Conservation (phyloP, 208 protist species). For the Trypanosoma caninum region DNA sequence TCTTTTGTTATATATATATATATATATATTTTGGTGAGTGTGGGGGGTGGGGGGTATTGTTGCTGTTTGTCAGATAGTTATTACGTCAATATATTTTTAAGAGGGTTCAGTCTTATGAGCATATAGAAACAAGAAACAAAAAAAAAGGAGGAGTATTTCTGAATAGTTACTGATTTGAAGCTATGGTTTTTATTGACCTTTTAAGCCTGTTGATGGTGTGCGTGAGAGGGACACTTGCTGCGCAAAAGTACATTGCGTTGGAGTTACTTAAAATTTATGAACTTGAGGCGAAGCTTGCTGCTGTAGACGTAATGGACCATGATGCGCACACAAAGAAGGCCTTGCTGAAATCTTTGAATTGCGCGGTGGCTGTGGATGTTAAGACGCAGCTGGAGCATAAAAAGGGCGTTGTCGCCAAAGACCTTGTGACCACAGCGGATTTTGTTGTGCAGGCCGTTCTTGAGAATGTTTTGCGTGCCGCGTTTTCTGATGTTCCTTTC, state of each 20-base stretch:
- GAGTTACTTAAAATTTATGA: conserved; percentile 24
- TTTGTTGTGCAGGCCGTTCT: conserved; percentile 52
- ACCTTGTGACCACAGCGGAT: conserved; percentile 67
- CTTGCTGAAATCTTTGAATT: conserved; percentile 23
- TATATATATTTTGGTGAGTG: too few relatives aligned
- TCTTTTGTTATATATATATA: too few relatives aligned
- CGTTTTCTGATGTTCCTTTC: conserved; percentile 42
- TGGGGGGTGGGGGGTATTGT: too few relatives aligned
- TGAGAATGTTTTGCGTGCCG: conserved; percentile 20
- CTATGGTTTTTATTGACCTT: conserved; percentile 38
- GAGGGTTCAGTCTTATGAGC: too few relatives aligned
- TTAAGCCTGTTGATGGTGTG: conserved; percentile 39
- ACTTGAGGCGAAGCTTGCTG: not conserved
- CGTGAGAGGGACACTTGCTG: conserved; percentile 30
- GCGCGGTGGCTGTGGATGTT: conserved; percentile 34
- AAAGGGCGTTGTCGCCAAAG: conserved; percentile 30
- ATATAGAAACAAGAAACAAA: not conserved
- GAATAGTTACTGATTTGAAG: not conserved
- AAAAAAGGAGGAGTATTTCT: not conserved
- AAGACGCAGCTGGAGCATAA: conserved; percentile 42
- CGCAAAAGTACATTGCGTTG: conserved; percentile 50
- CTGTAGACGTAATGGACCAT: conserved; percentile 32
- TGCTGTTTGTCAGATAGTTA: too few relatives aligned
- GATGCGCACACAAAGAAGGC: not conserved
- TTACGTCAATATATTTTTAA: too few relatives aligned